Percentiles rank a stretch among this genome's conserved stretches.
These are phyloP conservation scores for Sphagnum fallax DNA, from an alignment of 228 moss, liverwort and hornwort genomes.

Conservation along the genomic window DNA sequence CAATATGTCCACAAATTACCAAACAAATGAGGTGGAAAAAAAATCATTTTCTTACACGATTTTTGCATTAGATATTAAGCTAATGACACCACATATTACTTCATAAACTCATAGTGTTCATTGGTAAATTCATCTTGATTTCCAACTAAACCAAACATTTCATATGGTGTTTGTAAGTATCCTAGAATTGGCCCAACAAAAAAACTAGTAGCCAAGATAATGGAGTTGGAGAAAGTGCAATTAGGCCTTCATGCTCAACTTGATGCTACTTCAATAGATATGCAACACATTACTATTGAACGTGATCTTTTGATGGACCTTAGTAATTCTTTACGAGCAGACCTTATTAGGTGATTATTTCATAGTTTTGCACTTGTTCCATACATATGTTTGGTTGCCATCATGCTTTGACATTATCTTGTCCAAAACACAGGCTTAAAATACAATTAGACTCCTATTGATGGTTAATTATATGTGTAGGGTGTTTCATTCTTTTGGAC, in stretches of 20 bases:
- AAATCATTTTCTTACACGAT: slow-evolving; percentile 17
- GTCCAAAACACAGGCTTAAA: no score
- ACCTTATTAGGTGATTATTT: slow-evolving; percentile 54
- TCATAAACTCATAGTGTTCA: slow-evolving; percentile 15
- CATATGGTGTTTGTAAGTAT: background rate
- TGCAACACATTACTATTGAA: slow-evolving; percentile 64
- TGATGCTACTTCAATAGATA: slow-evolving; percentile 55
- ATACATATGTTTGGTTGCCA: no score
- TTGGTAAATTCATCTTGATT: no score
- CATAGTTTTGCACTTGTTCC: no score
- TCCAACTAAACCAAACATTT: no score
- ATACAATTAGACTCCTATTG: no score
- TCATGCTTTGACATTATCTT: no score
- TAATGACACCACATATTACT: background rate
- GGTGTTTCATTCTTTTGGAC: no score
- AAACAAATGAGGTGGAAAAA: no score
- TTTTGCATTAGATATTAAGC: background rate
- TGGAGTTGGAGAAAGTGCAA: slow-evolving; percentile 63
- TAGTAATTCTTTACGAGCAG: slow-evolving; percentile 88
- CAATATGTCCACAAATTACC: no score
- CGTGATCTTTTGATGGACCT: slow-evolving; percentile 98
- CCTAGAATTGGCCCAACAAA: slow-evolving; percentile 17
- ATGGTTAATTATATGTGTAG: no score
- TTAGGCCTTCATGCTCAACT: slow-evolving; percentile 59
- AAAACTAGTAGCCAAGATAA: slow-evolving; percentile 18